Evolutionary conservation across 2,329 filamentous ascomycete genomes (phyloP), one percentile per base, ranked within the genome.

Genomic region (Dactylellina drechsleri): DNA sequence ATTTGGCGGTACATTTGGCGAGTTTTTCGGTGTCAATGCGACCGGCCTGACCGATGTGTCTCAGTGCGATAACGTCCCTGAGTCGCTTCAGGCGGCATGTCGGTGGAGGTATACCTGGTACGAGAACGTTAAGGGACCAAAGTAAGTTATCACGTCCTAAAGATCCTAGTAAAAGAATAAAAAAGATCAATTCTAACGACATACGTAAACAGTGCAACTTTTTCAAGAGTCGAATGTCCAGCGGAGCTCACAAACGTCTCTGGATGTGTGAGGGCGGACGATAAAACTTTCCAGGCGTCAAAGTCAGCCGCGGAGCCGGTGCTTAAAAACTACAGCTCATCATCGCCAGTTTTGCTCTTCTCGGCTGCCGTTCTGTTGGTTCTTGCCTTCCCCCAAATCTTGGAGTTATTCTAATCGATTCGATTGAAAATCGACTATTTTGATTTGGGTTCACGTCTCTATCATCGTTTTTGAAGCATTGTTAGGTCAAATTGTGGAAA

Each of bases 31-130:
- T 4, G 50, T 58, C 20, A 59, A 74, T 31, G 49, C 70, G 20
- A 74, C 62, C 12, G 70, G 70, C 16, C 53, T 64, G 7, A 74
- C 70, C 15, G 64, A 74, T 50, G 62, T 59, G 13, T 62, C 70
- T 10, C 57, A 74, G n/a, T 74, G 70, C 52, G 62, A 74, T 31
- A 59, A 56, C 31, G 50, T 74, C 6, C 70, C 70, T 0, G 26
- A 52, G 26, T 18, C 50, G 41, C 50, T 74, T 20, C 70, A 74
- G 16, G 61, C 62, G 7, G 62, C 70, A 7, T 74, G 70, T 28
- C 52, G 31, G 18, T 74, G 70, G 70, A 74, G 70, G 13, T 74
- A 74, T 53, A 74, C 62, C 18, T 74, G 70, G 70, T 74, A 74
- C 23, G 23, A 58, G 57, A 58, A 74, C 36, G 70, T 64, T 12